Base-by-base conservation (phyloP, 2,329 filamentous ascomycete species). In the Colletotrichum siamense region DNA sequence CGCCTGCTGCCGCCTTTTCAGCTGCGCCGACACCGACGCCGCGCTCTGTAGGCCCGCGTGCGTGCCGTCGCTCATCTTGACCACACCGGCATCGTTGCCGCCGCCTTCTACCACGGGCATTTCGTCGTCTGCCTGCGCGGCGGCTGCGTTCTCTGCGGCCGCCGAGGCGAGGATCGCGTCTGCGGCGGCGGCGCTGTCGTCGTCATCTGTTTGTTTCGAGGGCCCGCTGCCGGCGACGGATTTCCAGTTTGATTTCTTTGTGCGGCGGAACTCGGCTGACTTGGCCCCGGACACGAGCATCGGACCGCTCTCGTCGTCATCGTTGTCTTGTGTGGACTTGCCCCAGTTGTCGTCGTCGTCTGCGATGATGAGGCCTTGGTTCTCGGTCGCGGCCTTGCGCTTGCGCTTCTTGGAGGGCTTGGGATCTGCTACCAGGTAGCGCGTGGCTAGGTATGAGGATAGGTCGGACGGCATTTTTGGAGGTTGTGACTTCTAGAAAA, bases 1-100 rank as follows among this genome's bases (percentile, higher is more conserved):
- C 79, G 93, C 91, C 15, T 89, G 90, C 78, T 93, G 92, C 18
- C 94, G 92, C 81, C 91, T 91, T 79, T 91, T 88, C 7, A 94
- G 87, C 79, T 94, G 92, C 9, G 91, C 92, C 1, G 92, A 92
- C 24, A 98, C 95, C 49, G 96, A 90, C 2, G 92, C 93, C 0
- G 95, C 96, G 3, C 92, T 95, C 85, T 99, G 97, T 16, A 99
- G 87, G 2, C 97, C 97, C 0, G 96, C 96, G 81, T 94, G 92
- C 4, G 95, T 96, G 22, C 97, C 97, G 78, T 96, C 95, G 76
- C 95, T 94, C 95, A 98, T 98, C 79, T 92, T 92, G 5, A 89
- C 87, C 36, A 88, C 90, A 18, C 88, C 88, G 2, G 85, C 87
- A 1, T 86, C 85, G 34, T 26, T 18, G 3, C 81, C 83, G 3